Evolutionary conservation across 768 basidiomycete species (phyloP).

Genomic region (Mycena leptocephala): DNA sequence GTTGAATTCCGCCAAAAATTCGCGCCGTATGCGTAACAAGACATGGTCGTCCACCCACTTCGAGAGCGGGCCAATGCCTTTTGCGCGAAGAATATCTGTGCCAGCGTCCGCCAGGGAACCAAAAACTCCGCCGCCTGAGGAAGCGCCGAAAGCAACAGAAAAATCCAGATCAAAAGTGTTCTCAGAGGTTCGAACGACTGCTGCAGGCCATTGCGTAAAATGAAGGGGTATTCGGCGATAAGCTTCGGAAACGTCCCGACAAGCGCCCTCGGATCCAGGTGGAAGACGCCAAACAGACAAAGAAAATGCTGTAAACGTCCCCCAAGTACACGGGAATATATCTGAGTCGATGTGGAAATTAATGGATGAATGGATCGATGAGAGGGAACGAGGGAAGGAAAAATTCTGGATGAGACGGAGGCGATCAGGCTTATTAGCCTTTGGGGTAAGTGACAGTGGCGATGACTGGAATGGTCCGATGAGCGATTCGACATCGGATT

Average conservation of each 20-base stretch:
- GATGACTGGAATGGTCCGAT: not conserved
- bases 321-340: conserved; percentile 53
- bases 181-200: conserved; percentile 37
- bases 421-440: not conserved
- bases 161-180: conserved; percentile 2
- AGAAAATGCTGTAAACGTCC: conserved; percentile 41
- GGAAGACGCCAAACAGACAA: conserved; percentile 39
- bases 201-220: conserved; percentile 51
- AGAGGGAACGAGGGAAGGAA: conserved; percentile 31
- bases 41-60: conserved; percentile 48
- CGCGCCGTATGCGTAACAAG: conserved; percentile 41
- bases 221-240: conserved; percentile 10
- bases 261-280: conserved; percentile 42
- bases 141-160: conserved; percentile 21
- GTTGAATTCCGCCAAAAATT: no score
- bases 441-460: not conserved
- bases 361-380: conserved; percentile 30
- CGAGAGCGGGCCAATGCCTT: conserved; percentile 42
- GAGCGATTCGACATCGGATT: not conserved
- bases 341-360: conserved; percentile 42
- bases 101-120: conserved; percentile 25
- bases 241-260: conserved; percentile 6
- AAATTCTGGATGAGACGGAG: conserved; percentile 48
- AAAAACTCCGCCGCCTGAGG: not conserved
- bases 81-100: conserved; percentile 28